Percentiles rank a stretch among this genome's conserved stretches.
phyloP scores from a whole-genome alignment of 2,329 filamentous ascomycete species.

The Diaporthe vexans region DNA sequence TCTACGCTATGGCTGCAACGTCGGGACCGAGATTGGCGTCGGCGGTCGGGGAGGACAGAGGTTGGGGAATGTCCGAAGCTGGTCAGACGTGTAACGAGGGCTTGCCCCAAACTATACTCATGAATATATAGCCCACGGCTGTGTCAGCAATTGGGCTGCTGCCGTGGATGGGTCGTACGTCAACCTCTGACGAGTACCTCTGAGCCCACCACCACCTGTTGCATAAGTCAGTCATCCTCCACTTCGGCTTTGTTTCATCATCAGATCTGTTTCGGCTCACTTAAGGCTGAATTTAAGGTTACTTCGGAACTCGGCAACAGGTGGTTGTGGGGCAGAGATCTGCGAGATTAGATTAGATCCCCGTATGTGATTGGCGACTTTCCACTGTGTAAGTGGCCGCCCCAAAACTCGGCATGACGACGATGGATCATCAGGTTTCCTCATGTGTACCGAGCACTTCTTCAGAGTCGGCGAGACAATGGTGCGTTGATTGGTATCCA shows the following conservation, averaged over 20 bases:
- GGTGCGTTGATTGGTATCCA: too few relatives aligned
- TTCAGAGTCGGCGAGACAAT: too few relatives aligned
- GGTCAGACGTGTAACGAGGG: not conserved
- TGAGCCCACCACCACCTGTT: not conserved
- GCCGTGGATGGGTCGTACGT: constrained; percentile 19
- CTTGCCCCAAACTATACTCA: not conserved
- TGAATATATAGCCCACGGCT: constrained; percentile 13
- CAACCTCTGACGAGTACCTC: constrained; percentile 25
- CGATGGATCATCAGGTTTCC: not conserved
- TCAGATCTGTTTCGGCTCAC: not conserved
- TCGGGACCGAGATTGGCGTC: constrained; percentile 36
- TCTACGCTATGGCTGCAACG: constrained; percentile 7
- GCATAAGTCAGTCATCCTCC: not conserved
- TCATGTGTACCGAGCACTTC: too few relatives aligned
- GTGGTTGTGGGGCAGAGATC: constrained; percentile 12
- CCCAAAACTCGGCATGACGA: not conserved
- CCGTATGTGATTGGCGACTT: constrained; percentile 2
- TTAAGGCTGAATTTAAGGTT: constrained; percentile 15
- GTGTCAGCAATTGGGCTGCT: constrained; percentile 9
- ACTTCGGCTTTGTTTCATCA: constrained; percentile 6
- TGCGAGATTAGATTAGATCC: constrained; percentile 43
- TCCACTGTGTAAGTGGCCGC: constrained; percentile 7
- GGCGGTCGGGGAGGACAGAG: constrained; percentile 38
- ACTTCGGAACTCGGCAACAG: constrained; percentile 20
- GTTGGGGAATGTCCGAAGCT: constrained; percentile 48